A percentile compares a stretch with the other conserved stretches of the same genome.
phyloP scores from a whole-genome alignment of 1,284 basidiomycete species.

The Ceratobasidium sp. region DNA sequence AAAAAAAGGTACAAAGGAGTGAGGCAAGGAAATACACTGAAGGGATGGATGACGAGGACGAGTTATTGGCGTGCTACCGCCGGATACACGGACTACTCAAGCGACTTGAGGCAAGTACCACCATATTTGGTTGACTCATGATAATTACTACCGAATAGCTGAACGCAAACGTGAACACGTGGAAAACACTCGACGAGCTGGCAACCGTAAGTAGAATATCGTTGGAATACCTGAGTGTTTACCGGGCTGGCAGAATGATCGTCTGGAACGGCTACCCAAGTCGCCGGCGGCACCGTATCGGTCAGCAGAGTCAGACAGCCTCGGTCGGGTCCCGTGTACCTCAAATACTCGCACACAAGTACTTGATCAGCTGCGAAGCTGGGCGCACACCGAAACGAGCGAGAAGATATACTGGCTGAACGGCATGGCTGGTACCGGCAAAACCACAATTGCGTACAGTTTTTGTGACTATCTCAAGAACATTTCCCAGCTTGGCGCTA shows the following conservation, averaged over 20 bases:
- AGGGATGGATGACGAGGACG: neutral
- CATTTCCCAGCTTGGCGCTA: neutral
- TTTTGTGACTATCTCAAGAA: neutral
- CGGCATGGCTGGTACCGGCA: conserved; percentile 23
- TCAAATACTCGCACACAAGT: neutral
- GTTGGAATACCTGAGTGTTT: neutral
- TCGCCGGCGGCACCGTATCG: neutral
- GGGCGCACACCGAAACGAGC: neutral
- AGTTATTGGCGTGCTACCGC: neutral
- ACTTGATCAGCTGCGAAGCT: neutral
- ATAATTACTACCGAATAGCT: neutral
- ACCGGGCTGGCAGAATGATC: neutral
- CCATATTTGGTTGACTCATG: neutral
- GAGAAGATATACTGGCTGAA: conserved; percentile 15
- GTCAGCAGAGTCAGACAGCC: neutral
- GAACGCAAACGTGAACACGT: neutral
- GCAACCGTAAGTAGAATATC: neutral
- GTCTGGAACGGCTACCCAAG: neutral
- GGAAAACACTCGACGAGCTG: neutral
- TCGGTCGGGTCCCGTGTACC: neutral
- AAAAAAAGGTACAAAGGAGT: neutral
- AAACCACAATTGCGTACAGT: conserved; percentile 8
- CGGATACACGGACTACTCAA: neutral
- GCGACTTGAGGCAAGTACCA: neutral
- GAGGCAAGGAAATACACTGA: neutral